Conservation (phyloP, 495 filamentous ascomycete species). For the Daldinia childiae region DNA sequence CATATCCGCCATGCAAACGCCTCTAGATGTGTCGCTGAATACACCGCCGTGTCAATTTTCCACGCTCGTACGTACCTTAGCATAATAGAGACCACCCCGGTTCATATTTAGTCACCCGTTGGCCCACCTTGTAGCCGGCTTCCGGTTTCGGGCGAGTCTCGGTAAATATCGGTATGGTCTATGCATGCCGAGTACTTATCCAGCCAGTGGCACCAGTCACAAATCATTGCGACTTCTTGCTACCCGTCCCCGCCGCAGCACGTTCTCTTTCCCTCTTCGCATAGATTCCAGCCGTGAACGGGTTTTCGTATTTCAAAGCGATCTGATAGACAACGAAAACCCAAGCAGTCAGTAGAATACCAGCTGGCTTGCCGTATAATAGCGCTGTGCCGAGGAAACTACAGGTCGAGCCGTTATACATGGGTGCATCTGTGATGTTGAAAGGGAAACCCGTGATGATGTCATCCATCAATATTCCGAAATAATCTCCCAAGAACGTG, state of each 20-base stretch:
- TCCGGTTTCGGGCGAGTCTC: conserved; percentile 31
- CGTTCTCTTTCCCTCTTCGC: conserved; percentile 78
- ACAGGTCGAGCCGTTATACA: conserved; percentile 96
- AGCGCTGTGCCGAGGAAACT: conserved; percentile 92
- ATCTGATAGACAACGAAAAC: conserved; percentile 83
- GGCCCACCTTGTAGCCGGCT: background rate
- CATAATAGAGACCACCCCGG: background rate
- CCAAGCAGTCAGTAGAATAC: conserved; percentile 75
- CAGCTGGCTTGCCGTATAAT: conserved; percentile 88
- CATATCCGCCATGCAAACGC: conserved; percentile 2
- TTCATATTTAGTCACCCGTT: conserved; percentile 3
- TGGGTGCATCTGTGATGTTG: conserved; percentile 89
- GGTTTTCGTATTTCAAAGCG: conserved; percentile 91
- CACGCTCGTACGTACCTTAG: background rate
- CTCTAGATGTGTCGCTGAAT: background rate
- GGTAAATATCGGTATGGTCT: conserved; percentile 12
- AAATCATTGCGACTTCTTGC: conserved; percentile 59
- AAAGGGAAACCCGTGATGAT: conserved; percentile 95
- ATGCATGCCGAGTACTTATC: conserved; percentile 10
- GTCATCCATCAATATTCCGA: conserved; percentile 95
- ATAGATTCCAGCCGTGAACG: conserved; percentile 96
- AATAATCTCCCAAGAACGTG: conserved; percentile 98
- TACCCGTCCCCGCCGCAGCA: conserved; percentile 46
- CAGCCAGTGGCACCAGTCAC: conserved; percentile 3
- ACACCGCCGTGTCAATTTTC: background rate